Evolutionary conservation across 129 eudicot species (phyloP).

Genomic region (Artemisia tridentata): DNA sequence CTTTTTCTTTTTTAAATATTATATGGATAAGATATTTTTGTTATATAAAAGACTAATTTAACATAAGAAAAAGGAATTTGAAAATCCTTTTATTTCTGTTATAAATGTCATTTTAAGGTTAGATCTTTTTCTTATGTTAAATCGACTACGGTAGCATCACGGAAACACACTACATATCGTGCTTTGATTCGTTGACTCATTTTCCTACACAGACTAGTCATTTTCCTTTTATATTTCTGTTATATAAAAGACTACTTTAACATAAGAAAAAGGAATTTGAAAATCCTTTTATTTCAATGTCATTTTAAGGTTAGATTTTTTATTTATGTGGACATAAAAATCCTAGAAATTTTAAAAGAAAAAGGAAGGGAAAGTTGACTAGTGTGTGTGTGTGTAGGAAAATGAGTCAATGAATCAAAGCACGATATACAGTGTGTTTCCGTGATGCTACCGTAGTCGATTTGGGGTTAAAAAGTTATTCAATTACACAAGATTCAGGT

Average conservation of each 20-base stretch:
- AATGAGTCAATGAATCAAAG: conserved; percentile 13
- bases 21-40: too few relatives aligned
- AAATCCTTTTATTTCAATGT: too few relatives aligned
- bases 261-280: too few relatives aligned
- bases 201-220: conserved; percentile 16
- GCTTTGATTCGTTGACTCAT: conserved; percentile 14
- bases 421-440: conserved; percentile 10
- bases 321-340: conserved; percentile 1
- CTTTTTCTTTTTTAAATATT: too few relatives aligned
- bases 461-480: not conserved
- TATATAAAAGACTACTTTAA: too few relatives aligned
- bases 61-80: too few relatives aligned
- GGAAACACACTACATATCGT: conserved; percentile 13
- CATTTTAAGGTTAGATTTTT: not conserved
- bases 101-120: too few relatives aligned
- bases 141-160: conserved; percentile 16
- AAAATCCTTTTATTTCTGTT: too few relatives aligned
- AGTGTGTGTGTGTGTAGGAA: conserved; percentile 13
- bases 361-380: conserved; percentile 7
- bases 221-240: too few relatives aligned
- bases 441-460: conserved; percentile 20
- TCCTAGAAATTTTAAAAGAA: not conserved
- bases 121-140: too few relatives aligned
- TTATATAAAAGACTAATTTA: too few relatives aligned
- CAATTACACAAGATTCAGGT: conserved; percentile 10